Conservation (phyloP, 305 asterid genomes). For the Fraxinus velutina region DNA sequence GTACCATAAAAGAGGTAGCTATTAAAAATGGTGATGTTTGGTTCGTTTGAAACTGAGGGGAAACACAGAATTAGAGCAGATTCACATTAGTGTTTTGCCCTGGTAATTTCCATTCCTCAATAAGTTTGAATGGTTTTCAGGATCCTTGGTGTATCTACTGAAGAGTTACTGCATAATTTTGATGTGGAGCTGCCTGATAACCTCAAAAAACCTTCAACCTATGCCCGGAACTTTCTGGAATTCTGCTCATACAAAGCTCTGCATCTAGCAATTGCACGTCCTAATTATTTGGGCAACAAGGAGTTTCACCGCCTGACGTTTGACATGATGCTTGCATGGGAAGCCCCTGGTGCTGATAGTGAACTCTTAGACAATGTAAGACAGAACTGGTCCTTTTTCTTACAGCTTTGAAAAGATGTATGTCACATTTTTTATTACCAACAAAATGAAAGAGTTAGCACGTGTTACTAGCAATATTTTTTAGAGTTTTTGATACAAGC, state of each 20-base stretch:
- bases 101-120: conserved; percentile 1
- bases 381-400: conserved; percentile 13
- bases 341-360: conserved; percentile 55
- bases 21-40: not conserved
- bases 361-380: conserved; percentile 46
- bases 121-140: conserved; percentile 36
- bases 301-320: conserved; percentile 71
- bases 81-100: not conserved
- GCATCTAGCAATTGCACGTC: conserved; percentile 36
- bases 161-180: conserved; percentile 55
- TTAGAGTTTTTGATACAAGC: conserved; percentile 11
- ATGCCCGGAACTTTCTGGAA: conserved; percentile 76
- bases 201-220: conserved; percentile 46
- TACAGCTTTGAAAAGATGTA: conserved; percentile 4
- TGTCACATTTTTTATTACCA: conserved; percentile 2
- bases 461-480: not conserved
- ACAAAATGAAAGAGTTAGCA: not conserved
- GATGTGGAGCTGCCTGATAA: conserved; percentile 55
- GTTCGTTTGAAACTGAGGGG: conserved; percentile 11
- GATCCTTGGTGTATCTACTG: conserved; percentile 53
- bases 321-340: conserved; percentile 99
- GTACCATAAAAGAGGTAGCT: not conserved
- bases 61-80: not conserved
- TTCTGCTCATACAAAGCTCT: conserved; percentile 75
- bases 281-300: conserved; percentile 62